phyloP scores from a whole-genome alignment of 192 early-diverging fungal species.

The Podila verticillata region DNA sequence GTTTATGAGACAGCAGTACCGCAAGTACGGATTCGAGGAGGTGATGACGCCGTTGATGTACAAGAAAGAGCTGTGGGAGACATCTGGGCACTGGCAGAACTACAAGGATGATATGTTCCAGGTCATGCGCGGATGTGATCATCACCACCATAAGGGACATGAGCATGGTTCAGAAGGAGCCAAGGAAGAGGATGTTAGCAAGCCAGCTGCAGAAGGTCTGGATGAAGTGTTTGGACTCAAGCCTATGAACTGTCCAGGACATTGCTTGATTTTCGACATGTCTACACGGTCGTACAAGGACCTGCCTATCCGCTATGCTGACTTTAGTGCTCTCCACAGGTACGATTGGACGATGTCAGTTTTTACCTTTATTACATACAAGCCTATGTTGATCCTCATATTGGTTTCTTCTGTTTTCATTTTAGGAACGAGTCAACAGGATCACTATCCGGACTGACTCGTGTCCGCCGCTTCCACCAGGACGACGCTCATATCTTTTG shows the following conservation, averaged over 20 bases:
- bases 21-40: slow-evolving; percentile 82
- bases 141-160: slow-evolving; percentile 16
- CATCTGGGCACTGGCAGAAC: slow-evolving; percentile 95
- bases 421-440: slow-evolving; percentile 90
- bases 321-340: slow-evolving; percentile 95
- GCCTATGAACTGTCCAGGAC: slow-evolving; percentile 98
- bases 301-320: slow-evolving; percentile 88
- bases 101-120: slow-evolving; percentile 96
- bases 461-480: slow-evolving; percentile 95
- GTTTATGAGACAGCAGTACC: slow-evolving; percentile 81
- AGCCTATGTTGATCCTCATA: not conserved
- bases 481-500: slow-evolving; percentile 99
- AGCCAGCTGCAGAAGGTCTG: slow-evolving; percentile 15
- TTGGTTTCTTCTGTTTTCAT: not conserved
- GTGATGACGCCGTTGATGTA: slow-evolving; percentile 93
- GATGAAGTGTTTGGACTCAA: slow-evolving; percentile 87
- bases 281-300: slow-evolving; percentile 86
- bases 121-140: slow-evolving; percentile 57
- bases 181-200: not conserved
- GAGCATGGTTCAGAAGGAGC: slow-evolving; percentile 4
- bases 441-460: slow-evolving; percentile 87
- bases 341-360: slow-evolving; percentile 30
- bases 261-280: slow-evolving; percentile 90
- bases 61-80: slow-evolving; percentile 94
- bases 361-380: not conserved